Percentiles rank a stretch among this genome's conserved stretches.
Conservation (phyloP, 202 grass and related monocot genomes). For the Panicum virgatum region DNA sequence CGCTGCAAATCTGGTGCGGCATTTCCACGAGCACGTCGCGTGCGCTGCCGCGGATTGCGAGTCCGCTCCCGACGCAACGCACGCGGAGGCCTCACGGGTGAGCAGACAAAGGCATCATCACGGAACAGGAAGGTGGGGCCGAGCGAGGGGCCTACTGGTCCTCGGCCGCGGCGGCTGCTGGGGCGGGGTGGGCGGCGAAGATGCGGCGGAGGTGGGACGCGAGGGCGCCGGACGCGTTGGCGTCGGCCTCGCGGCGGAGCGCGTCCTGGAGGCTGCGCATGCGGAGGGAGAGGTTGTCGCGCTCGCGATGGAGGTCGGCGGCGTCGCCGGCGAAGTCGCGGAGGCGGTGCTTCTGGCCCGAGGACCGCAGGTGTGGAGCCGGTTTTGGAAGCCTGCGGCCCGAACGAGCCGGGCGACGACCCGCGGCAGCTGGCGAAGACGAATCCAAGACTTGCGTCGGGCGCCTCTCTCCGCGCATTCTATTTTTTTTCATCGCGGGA, state of each 20-base stretch:
- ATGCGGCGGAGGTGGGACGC: constrained; percentile 76
- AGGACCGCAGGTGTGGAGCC: constrained; percentile 64
- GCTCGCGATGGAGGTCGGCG: constrained; percentile 67
- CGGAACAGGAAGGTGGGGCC: not conserved
- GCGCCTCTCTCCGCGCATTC: no score
- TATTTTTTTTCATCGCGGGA: no score
- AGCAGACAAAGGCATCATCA: not conserved
- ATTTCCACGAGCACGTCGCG: constrained; percentile 45
- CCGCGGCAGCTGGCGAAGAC: no score
- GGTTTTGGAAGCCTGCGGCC: no score
- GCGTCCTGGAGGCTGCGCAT: constrained; percentile 59
- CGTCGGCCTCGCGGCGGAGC: no score
- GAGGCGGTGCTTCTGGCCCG: constrained; percentile 84
- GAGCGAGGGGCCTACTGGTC: no score
- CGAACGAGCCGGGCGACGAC: no score
- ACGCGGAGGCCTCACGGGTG: not conserved
- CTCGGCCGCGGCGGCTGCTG: constrained; percentile 19
- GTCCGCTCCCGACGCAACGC: fast-evolving
- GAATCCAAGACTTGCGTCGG: no score
- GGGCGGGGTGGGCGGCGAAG: constrained; percentile 57
- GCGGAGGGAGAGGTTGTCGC: constrained; percentile 49
- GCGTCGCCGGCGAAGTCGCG: constrained; percentile 65
- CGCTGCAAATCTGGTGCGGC: not conserved
- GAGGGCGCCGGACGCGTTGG: constrained; percentile 61
- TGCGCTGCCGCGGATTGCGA: constrained; percentile 2